phyloP scores from a whole-genome alignment of 371 early-diverging fungal genomes.

The Syncephalastrum monosporum region DNA sequence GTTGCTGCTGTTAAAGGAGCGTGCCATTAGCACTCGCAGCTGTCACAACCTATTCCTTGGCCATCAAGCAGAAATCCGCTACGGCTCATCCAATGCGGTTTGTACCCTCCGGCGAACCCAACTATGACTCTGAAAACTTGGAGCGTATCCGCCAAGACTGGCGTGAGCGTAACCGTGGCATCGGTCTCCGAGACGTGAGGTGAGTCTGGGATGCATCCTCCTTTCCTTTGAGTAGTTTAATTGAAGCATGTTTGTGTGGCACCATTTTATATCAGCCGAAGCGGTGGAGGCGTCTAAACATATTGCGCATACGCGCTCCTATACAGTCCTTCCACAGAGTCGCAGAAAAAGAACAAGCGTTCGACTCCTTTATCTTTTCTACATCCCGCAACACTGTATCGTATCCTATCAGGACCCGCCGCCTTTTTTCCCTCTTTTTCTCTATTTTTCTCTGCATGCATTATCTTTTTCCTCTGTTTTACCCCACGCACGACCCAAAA shows the following conservation, averaged over 20 bases:
- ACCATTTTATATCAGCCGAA: slow-evolving; percentile 25
- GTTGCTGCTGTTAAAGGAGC: slow-evolving; percentile 1
- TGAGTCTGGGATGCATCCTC: slow-evolving; percentile 12
- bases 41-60: slow-evolving; percentile 8
- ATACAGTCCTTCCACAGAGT: too few species aligned
- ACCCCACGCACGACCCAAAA: too few species aligned
- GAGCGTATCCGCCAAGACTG: slow-evolving; percentile 43
- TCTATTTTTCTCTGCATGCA: slow-evolving; percentile 2
- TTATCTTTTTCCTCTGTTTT: too few species aligned
- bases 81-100: slow-evolving; percentile 29
- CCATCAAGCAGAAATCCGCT: slow-evolving; percentile 2
- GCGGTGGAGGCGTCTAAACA: slow-evolving; percentile 38
- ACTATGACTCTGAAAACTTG: slow-evolving; percentile 33
- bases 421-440: background rate
- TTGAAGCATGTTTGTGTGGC: background rate
- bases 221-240: background rate
- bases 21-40: slow-evolving; percentile 12
- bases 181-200: slow-evolving; percentile 46
- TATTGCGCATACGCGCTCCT: background rate
- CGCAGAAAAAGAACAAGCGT: too few species aligned
- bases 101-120: slow-evolving; percentile 34
- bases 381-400: background rate
- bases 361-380: too few species aligned
- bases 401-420: slow-evolving; percentile 1
- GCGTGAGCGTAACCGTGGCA: slow-evolving; percentile 38